Evolutionary conservation across 805 yeast genomes (phyloP), one percentile per base, ranked within the genome.

Genomic region (Schwanniomyces pseudopolymorphus): DNA sequence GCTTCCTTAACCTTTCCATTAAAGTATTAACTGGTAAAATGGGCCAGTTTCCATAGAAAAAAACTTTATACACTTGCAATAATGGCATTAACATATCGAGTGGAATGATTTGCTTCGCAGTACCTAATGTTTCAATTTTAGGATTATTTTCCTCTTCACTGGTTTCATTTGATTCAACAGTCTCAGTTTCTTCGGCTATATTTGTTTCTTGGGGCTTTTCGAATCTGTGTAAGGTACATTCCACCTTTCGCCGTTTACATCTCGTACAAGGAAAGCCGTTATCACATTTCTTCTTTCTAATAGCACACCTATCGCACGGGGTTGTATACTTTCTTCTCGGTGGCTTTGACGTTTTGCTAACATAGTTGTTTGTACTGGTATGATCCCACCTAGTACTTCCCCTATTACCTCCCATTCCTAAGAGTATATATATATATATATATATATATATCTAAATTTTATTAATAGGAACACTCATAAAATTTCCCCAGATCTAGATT

Each of bases 41-140:
- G 11, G 75, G 75, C 74, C 74, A 70, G 25, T 66, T 63, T 3
- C 73, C 73, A 47, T 69, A 69, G 46, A 60, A 70, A 70, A 72
- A 69, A 7, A 72, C 69, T 47, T 69, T 73, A 53, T 64, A 70
- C 3, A 68, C 55, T 49, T 66, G 70, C 14, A 69, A 55, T 33
- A 64, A 62, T 14, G 68, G 70, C 11, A 67, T 49, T n/a, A 69
- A 49, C 39, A 55, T 54, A 37, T 61, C 63, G 8, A 60, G 39
- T 6, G 53, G 45, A 20, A 39, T 5, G 5, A 37, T 37, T 13
- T 37, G 27, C 26, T 37, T 11, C n/a, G 13, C 24, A 7, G 38
- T 33, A 3, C 38, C 38, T 13, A 33, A 16, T 5, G 16, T 28
- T 28, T 4, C 16, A 14, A 13, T 3, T 13, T 28, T 5, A n/a